Conservation (phyloP, 257 asterid species). For the Anisodus tanguticus region DNA sequence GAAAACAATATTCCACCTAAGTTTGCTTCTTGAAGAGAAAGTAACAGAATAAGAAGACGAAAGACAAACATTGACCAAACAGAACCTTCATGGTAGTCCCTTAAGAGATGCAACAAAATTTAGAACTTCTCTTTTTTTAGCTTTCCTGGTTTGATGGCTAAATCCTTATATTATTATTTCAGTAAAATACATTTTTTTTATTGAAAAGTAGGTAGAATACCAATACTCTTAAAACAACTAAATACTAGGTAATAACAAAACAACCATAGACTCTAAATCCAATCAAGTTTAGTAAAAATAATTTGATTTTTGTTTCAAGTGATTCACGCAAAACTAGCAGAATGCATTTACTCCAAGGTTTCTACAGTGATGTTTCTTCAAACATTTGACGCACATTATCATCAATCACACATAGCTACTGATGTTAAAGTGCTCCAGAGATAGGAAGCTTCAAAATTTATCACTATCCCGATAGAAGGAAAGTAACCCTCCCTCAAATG, state of each 20-base stretch:
- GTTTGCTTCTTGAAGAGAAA: neutral
- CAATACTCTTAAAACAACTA: neutral
- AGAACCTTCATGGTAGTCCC: neutral
- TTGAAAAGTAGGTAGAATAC: neutral
- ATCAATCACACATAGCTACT: neutral
- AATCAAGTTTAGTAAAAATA: neutral
- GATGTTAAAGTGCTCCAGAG: neutral
- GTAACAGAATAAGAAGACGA: neutral
- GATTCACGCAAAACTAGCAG: neutral
- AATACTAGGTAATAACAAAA: neutral
- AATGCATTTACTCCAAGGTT: slow-evolving; percentile 3
- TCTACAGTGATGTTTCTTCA: neutral
- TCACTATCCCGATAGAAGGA: neutral
- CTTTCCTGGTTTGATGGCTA: neutral
- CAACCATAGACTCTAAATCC: neutral
- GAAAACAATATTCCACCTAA: neutral
- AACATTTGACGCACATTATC: neutral
- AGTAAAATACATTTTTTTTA: neutral
- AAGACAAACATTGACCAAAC: neutral
- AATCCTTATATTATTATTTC: neutral
- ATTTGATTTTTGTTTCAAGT: neutral
- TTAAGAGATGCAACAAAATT: neutral
- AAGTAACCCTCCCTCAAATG: neutral
- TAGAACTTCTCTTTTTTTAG: neutral
- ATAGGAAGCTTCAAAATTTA: neutral